phyloP scores from a whole-genome alignment of 2,329 filamentous ascomycete species.

The Paraphaeosphaeria sporulosa region DNA sequence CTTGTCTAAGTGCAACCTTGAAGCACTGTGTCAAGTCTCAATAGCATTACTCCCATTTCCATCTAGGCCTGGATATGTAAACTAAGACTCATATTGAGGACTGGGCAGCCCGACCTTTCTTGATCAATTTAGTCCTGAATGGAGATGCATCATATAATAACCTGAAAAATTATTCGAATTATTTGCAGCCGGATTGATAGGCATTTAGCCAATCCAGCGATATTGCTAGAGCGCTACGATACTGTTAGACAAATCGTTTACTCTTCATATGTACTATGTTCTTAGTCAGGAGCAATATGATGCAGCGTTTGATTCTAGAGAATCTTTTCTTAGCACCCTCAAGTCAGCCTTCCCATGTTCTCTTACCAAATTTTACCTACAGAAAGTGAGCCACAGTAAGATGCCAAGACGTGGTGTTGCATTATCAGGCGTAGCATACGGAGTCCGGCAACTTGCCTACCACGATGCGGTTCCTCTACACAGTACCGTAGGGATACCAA shows the following conservation, averaged over 20 bases:
- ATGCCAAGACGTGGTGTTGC: neutral
- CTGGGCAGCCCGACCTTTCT: neutral
- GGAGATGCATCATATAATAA: neutral
- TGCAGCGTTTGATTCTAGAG: neutral
- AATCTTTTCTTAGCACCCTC: neutral
- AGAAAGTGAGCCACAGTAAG: neutral
- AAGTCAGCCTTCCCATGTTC: neutral
- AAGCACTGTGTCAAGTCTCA: neutral
- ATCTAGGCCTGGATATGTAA: neutral
- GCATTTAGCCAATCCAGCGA: neutral
- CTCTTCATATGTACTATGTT: neutral
- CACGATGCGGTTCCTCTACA: conserved; percentile 1
- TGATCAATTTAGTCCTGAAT: neutral
- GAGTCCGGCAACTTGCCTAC: neutral
- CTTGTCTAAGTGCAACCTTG: neutral
- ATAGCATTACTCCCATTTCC: neutral
- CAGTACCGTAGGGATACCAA: neutral
- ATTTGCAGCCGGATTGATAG: neutral
- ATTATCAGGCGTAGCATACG: neutral
- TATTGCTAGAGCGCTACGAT: neutral
- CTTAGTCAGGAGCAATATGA: neutral
- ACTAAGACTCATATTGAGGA: neutral
- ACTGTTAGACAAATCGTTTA: neutral
- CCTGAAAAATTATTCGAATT: neutral
- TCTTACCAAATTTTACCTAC: neutral